Conservation (phyloP, 116 monocot species). For the Zostera marina region DNA sequence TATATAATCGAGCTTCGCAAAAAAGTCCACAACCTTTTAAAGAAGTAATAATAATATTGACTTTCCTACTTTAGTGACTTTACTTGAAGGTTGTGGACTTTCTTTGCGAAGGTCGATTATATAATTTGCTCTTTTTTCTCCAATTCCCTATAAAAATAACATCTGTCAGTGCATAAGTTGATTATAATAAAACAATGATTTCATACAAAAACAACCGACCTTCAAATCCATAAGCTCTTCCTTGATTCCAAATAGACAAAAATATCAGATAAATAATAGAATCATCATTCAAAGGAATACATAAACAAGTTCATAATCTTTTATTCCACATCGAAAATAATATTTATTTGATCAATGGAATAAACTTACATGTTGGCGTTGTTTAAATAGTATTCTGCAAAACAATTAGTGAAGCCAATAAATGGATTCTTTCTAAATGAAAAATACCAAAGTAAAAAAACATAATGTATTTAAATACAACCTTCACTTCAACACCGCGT, state of each 20-base stretch:
- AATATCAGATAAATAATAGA: neutral
- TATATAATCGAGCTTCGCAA: too few relatives aligned
- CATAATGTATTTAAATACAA: conserved; percentile 2
- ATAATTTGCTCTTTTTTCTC: conserved; percentile 39
- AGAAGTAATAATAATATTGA: too few relatives aligned
- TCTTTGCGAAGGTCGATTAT: conserved; percentile 33
- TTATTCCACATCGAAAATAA: neutral
- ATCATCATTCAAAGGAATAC: neutral
- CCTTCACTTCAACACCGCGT: conserved; percentile 42
- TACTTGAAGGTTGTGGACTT: conserved; percentile 23
- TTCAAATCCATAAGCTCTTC: conserved; percentile 38
- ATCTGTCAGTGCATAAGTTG: neutral
- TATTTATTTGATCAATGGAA: neutral
- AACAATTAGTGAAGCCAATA: neutral
- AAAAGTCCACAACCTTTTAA: too few relatives aligned
- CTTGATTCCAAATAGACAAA: conserved; percentile 9
- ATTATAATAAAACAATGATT: neutral
- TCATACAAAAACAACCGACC: conserved; percentile 11
- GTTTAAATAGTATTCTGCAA: conserved; percentile 40
- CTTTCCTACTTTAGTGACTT: conserved; percentile 27
- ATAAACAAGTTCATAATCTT: neutral
- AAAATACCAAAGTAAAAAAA: neutral
- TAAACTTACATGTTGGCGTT: conserved; percentile 38
- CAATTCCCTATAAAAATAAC: conserved; percentile 30
- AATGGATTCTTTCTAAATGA: neutral